phyloP scores from a whole-genome alignment of 1,139 yeast genomes.

The Sugiyamaella sp. region DNA sequence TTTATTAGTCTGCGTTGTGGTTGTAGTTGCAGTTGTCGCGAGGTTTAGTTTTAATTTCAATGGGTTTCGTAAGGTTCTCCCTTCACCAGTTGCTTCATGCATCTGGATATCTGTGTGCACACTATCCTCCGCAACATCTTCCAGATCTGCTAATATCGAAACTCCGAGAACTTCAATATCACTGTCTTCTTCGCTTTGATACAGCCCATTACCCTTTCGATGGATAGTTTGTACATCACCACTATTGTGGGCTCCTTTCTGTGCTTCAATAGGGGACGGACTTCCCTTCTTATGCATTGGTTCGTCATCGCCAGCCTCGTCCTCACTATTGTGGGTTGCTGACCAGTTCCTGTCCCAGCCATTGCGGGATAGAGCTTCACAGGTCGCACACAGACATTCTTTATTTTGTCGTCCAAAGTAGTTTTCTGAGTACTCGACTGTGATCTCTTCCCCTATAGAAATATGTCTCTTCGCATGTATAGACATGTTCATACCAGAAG shows the following conservation, averaged over 20 bases:
- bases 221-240: no score
- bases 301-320: slow-evolving; percentile 8
- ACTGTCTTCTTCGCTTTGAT: no score
- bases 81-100: not conserved
- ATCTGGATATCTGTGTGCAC: not conserved
- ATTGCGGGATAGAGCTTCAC: slow-evolving; percentile 42
- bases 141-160: no score
- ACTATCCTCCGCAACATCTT: no score
- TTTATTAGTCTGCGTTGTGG: not conserved
- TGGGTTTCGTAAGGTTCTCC: no score
- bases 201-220: no score
- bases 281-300: not conserved
- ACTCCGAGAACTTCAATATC: no score
- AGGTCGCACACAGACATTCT: slow-evolving; percentile 51
- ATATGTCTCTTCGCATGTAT: slow-evolving; percentile 44
- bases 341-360: slow-evolving; percentile 24
- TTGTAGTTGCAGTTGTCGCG: not conserved
- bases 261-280: no score
- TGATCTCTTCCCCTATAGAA: slow-evolving; percentile 50
- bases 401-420: slow-evolving; percentile 49
- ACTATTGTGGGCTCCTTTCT: no score
- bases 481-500: slow-evolving; percentile 39
- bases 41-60: not conserved
- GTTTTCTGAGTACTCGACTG: slow-evolving; percentile 48
- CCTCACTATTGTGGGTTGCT: slow-evolving; percentile 20